Evolutionary conservation across 805 yeast species (phyloP), one percentile per base, ranked within the genome.

Genomic region (Candida piceae): DNA sequence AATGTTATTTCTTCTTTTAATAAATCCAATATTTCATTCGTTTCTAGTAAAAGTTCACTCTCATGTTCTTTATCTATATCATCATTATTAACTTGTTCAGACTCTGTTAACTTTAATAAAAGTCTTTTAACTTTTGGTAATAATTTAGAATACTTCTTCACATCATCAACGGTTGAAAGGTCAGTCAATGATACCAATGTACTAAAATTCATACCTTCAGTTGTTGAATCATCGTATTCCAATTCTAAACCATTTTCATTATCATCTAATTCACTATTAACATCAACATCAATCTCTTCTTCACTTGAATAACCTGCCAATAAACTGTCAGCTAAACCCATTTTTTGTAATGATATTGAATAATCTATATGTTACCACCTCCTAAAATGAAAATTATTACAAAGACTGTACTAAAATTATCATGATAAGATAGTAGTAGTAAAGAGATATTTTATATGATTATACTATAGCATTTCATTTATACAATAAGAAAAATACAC

Each of bases 11-110:
- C 90, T 11, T 63, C 63, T 31, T 70, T 69, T 3, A 84, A 66
- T 6, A 75, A 69, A 9, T 70, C 68, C 0, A 79, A 62, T n/a
- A 74, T 49, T 29, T 69, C 74, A 55, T 81, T 83, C 7, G 80
- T 69, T 11, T 58, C 57, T 5, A 73, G 61, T 9, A 84, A 57
- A 20, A 82, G 69, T n/a, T 62, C 55, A 46, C 70, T 68, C 45
- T 78, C 79, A 8, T 61, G 62, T 18, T 52, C 58, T 24, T 57
- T 57, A 31, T 55, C 65, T 10, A 46, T 36, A 12, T 47, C 54
- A 12, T 42, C 46, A 4, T 17, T 32, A 4, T 57, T 60, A 10
- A 60, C 32, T 8, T 58, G 64, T 3, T 57, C 52, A 25, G 52
- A 53, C 25, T 50, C 43, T 2, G 44, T 48, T 24, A 60, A 50